A percentile compares a stretch with the other conserved stretches of the same genome.
phyloP scores from a whole-genome alignment of 2,329 filamentous ascomycete species.

The Thelonectria discophora region DNA sequence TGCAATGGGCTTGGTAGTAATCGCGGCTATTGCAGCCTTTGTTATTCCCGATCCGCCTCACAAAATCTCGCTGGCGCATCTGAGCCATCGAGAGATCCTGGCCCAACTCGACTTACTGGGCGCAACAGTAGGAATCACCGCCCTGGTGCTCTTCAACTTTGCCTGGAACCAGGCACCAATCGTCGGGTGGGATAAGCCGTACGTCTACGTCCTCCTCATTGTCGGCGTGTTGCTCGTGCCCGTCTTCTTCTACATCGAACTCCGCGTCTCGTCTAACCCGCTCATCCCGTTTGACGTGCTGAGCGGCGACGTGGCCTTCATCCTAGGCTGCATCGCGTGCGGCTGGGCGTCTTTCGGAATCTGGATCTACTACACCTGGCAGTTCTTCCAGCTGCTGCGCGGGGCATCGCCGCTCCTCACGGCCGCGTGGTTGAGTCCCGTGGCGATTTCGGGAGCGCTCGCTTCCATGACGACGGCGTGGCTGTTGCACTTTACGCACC shows the following conservation, averaged over 20 bases:
- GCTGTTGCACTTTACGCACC: constrained; percentile 48
- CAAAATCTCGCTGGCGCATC: constrained; percentile 21
- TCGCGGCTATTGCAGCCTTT: constrained; percentile 45
- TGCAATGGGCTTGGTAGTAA: constrained; percentile 46
- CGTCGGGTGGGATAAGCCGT: constrained; percentile 65
- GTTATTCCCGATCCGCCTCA: constrained; percentile 47
- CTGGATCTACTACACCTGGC: constrained; percentile 61
- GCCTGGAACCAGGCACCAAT: constrained; percentile 72
- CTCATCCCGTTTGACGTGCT: constrained; percentile 64
- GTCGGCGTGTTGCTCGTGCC: constrained; percentile 63
- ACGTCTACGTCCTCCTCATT: constrained; percentile 66
- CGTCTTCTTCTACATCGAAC: constrained; percentile 67
- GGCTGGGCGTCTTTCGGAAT: constrained; percentile 65
- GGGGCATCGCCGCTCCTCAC: constrained; percentile 54
- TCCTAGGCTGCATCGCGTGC: constrained; percentile 62
- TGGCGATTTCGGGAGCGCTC: constrained; percentile 53
- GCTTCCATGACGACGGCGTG: constrained; percentile 57
- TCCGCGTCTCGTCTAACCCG: constrained; percentile 56
- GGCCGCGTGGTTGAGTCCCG: constrained; percentile 56
- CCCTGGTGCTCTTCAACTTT: constrained; percentile 70
- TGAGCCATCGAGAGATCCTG: constrained; percentile 34
- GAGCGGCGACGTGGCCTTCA: constrained; percentile 61
- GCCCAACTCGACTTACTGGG: constrained; percentile 52
- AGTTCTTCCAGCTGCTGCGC: constrained; percentile 57
- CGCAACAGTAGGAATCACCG: constrained; percentile 57